Base-by-base conservation (phyloP, 495 filamentous ascomycete species). In the Darksidea phi region DNA sequence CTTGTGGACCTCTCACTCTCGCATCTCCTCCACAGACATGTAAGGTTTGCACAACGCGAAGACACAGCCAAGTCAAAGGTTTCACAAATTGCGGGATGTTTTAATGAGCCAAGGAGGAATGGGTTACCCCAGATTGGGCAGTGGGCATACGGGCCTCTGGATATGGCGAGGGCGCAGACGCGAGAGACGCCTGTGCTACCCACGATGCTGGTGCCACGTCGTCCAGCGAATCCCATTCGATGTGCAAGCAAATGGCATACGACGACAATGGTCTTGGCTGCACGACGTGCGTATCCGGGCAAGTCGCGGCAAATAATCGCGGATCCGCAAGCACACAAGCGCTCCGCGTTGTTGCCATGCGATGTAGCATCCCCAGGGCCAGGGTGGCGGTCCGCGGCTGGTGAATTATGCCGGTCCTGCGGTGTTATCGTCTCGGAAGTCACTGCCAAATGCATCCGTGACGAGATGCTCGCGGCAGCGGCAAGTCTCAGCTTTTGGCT, bases 351-450 rank as follows among this genome's bases (percentile, higher is more conserved):
- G 52, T 51, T 43, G 59, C 50, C 59, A 63, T 57, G 60, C 52
- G 51, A 63, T 32, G 59, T 57, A 49, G 52, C 59, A 63, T 56
- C 23, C 59, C 59, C 24, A 55, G 34, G 58, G 25, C 58, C 58
- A 24, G 49, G 58, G 56, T 46, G 23, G 3, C 20, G 32, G 52
- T 21, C 43, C 8, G 36, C 26, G 48, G 38, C 36, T 38, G 59
- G n/a, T 32, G 41, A 21, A 41, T 54, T 54, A 46, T 46, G 42
- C 42, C 42, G 54, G 46, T 6, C 26, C 1, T 49, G 26, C 49
- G 41, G 32, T 50, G 11, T 7, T 12, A 32, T 6, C 46, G 48
- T 51, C 34, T 34, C 8, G 15, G 46, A 51, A 45, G 20, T 54
- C 41, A 48, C 32, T 28, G 32, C 24, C 47, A 43, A 48, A 17